These are phyloP conservation scores for Suillus placidus DNA, from an alignment of 768 basidiomycete species.

Conservation along the genomic window DNA sequence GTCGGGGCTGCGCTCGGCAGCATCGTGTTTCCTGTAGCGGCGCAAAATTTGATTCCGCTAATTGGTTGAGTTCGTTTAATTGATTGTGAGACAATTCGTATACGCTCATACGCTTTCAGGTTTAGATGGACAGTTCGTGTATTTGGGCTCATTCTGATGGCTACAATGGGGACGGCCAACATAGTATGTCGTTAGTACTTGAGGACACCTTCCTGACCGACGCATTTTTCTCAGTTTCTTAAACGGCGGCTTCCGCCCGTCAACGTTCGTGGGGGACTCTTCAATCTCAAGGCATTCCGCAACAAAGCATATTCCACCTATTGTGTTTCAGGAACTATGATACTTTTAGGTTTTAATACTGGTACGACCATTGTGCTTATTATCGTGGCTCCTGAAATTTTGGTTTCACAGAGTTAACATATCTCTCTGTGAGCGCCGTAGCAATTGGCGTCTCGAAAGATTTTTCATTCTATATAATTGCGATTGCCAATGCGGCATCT, in stretches of 20 bases:
- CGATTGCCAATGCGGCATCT: conserved; percentile 70
- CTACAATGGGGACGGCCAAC: conserved; percentile 56
- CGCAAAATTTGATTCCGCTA: conserved; percentile 52
- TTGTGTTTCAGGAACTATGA: conserved; percentile 54
- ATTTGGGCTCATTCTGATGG: conserved; percentile 62
- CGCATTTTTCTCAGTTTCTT: conserved; percentile 20
- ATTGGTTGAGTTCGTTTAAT: conserved; percentile 59
- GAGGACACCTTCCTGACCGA: background rate
- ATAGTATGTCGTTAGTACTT: conserved; percentile 41
- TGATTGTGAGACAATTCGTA: background rate
- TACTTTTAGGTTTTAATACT: conserved; percentile 73
- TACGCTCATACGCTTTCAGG: conserved; percentile 34
- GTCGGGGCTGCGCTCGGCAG: conserved; percentile 73
- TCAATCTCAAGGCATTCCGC: conserved; percentile 55
- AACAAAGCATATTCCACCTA: conserved; percentile 55
- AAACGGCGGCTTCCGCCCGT: conserved; percentile 56
- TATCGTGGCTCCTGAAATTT: conserved; percentile 15
- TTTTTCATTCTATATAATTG: conserved; percentile 65
- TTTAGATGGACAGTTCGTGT: conserved; percentile 80
- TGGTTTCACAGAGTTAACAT: conserved; percentile 56
- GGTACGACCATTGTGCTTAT: conserved; percentile 34
- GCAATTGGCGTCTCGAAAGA: conserved; percentile 48
- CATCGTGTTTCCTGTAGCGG: conserved; percentile 63
- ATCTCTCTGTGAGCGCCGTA: conserved; percentile 61
- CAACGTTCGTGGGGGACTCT: conserved; percentile 56